Evolutionary conservation across 208 protist genomes (phyloP).

Genomic region (Crithidia expoeki): DNA sequence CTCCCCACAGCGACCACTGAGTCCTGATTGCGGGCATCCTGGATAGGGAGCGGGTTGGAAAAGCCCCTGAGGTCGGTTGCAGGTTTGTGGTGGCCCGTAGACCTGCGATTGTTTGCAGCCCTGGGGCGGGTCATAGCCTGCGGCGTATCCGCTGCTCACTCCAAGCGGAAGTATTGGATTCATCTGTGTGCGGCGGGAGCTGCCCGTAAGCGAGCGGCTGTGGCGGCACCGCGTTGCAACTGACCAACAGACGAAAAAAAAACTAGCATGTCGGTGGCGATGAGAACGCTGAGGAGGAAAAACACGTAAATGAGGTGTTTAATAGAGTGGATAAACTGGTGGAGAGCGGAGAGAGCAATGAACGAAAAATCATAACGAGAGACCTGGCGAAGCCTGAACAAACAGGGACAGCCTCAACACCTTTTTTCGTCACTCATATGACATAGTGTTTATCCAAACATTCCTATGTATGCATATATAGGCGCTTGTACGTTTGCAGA

Average conservation of each 20-base stretch:
- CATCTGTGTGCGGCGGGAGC: conserved; percentile 4
- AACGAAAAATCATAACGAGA: conserved; percentile 9
- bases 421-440: not conserved
- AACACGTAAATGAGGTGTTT: not conserved
- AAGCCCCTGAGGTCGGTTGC: not conserved
- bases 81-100: not conserved
- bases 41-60: not conserved
- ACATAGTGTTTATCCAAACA: not conserved
- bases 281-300: not conserved
- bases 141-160: not conserved
- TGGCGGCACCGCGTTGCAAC: not conserved
- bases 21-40: conserved; percentile 4
- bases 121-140: not conserved
- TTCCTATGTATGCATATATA: too few relatives aligned
- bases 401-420: too few relatives aligned
- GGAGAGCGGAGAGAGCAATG: not conserved
- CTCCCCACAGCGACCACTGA: not conserved
- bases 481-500: not conserved
- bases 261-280: not conserved
- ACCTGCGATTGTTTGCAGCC: not conserved
- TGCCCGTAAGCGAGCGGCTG: conserved; percentile 18
- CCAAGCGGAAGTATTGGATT: conserved; percentile 3
- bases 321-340: conserved; percentile 2
- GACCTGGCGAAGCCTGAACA: not conserved
- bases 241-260: not conserved